These are phyloP conservation scores for Cercospora berteroae DNA, from an alignment of 2,329 filamentous ascomycete species.

Conservation along the genomic window DNA sequence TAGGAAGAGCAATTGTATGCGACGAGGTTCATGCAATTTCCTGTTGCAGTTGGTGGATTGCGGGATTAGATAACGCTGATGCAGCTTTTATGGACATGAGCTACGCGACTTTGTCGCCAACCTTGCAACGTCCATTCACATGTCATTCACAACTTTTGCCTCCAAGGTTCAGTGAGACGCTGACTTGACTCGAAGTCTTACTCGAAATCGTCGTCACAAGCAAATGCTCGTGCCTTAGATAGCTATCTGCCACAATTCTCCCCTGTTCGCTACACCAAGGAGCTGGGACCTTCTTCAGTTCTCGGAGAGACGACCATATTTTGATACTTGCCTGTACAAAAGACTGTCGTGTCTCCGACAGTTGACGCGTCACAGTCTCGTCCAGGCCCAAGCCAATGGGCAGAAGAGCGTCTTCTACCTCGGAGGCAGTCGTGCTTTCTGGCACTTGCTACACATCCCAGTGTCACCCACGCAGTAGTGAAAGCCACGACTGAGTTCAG, in stretches of 20 bases:
- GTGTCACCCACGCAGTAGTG: not conserved
- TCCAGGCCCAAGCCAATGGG: not conserved
- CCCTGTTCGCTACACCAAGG: not conserved
- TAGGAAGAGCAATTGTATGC: not conserved
- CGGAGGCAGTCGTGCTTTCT: not conserved
- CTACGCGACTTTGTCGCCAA: not conserved
- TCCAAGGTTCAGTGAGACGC: not conserved
- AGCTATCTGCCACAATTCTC: not conserved
- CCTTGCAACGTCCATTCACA: not conserved
- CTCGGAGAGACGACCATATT: not conserved
- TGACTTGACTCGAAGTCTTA: not conserved
- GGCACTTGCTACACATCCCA: not conserved
- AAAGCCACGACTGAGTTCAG: not conserved
- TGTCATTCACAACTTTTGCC: not conserved
- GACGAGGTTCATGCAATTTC: not conserved
- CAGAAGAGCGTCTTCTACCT: not conserved
- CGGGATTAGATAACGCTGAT: not conserved
- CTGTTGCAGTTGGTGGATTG: not conserved
- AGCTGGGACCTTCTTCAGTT: not conserved
- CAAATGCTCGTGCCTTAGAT: not conserved
- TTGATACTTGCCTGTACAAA: not conserved
- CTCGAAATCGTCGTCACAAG: not conserved
- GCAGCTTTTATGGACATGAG: not conserved
- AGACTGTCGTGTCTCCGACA: not conserved
- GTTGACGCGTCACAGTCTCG: not conserved